A percentile compares a stretch with the other conserved stretches of the same genome.
These are phyloP conservation scores for Phlyctochytrium arcticum DNA, from an alignment of 192 early-diverging fungal species.

Conservation along the genomic window DNA sequence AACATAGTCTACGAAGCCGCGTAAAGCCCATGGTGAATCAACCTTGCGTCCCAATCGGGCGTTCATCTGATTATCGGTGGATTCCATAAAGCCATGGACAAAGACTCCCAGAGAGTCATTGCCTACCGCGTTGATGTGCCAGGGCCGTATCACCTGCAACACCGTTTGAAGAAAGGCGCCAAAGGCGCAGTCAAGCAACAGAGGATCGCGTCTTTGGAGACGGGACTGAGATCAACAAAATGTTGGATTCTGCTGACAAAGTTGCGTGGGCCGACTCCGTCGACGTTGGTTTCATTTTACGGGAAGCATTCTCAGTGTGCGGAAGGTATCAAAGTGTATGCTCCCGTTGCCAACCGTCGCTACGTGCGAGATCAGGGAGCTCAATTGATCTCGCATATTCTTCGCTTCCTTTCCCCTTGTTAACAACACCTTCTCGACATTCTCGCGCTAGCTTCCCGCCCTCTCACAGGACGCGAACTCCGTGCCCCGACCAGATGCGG, in stretches of 20 bases:
- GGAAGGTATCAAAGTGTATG: background rate
- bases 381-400: too few species aligned
- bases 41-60: too few species aligned
- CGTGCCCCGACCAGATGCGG: background rate
- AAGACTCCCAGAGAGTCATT: background rate
- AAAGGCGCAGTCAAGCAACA: too few species aligned
- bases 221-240: too few species aligned
- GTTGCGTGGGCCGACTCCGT: too few species aligned
- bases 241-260: too few species aligned
- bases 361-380: background rate
- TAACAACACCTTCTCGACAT: background rate
- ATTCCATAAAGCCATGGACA: background rate
- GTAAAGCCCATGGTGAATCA: too few species aligned
- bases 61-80: too few species aligned
- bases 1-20: too few species aligned
- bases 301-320: too few species aligned
- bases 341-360: background rate
- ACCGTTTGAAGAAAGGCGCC: conserved; percentile 6
- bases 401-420: background rate
- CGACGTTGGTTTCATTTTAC: too few species aligned
- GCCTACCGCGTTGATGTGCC: background rate
- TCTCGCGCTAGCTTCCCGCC: background rate
- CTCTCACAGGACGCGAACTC: background rate
- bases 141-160: background rate
- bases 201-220: too few species aligned